Base-by-base conservation (phyloP, 1,139 yeast species). In the Sugiyamaella paludigena region DNA sequence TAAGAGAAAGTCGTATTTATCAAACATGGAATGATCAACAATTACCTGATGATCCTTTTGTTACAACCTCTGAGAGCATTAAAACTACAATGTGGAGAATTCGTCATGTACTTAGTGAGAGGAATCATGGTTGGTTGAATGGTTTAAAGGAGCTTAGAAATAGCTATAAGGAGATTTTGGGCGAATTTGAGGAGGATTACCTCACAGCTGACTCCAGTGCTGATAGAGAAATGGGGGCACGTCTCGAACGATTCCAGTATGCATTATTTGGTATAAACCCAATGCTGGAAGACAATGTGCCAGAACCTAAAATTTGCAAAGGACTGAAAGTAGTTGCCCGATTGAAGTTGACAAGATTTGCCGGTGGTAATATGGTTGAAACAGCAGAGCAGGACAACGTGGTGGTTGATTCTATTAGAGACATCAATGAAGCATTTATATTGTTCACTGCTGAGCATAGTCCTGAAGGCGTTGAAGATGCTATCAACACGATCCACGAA, bases 91-190 rank as follows among this genome's bases (percentile, higher is more conserved):
- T 83, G 87, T 75, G 81, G 79, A 73, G 87, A 59, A 87, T 92
- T 59, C 84, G 88, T 65, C 94, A 86, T 64, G 96, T 87, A 9
- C 74, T 92, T 49, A 80, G 89, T 59, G 98, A 92, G 69, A 80
- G 98, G 65, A 87, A 85, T 60, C 80, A 80, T 53, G 82, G 91
- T 0, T 81, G 78, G 64, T 81, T 79, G 58, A 75, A 82, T 58
- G 88, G 83, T 2, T 77, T 78, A 61, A 70, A 72, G 16, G 75
- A 74, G 45, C 73, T 78, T 43, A 67, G 69, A 4, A 58, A 63
- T 35, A 71, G 75, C 46, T 77, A 77, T 57, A 67, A 69, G 15
- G 63, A 71, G 50, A 79, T 84, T 51, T 69, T 86, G 52, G 63
- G 72, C 6, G 81, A 80, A 38, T 87, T 89, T 63, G 76, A 75